A percentile compares a stretch with the other conserved stretches of the same genome.
These are phyloP conservation scores for Schizochytrium sp. DNA, from an alignment of 108 stramenopile genomes.

Conservation along the genomic window DNA sequence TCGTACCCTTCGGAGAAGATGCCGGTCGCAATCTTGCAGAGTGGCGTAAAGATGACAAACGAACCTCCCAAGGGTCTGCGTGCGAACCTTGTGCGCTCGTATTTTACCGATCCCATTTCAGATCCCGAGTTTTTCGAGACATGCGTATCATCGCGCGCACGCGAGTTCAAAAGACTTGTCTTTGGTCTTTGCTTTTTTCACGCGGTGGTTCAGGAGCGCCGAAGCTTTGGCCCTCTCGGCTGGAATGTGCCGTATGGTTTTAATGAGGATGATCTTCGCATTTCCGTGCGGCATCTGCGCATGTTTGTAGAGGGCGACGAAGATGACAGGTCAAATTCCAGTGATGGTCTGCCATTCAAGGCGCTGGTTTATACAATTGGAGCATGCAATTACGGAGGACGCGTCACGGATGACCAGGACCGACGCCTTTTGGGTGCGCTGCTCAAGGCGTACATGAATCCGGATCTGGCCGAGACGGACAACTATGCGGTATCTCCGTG, in stretches of 20 bases:
- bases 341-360: slow-evolving; percentile 43
- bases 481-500: slow-evolving; percentile 35
- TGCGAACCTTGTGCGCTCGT: slow-evolving; percentile 47
- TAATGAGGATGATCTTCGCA: slow-evolving; percentile 47
- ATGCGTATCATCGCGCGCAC: not conserved
- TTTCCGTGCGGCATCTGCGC: slow-evolving; percentile 48
- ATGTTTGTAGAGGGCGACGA: slow-evolving; percentile 54
- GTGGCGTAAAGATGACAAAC: slow-evolving; percentile 60
- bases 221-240: slow-evolving; percentile 55
- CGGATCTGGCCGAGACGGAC: slow-evolving; percentile 24
- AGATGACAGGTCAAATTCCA: no score
- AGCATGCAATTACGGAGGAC: slow-evolving; percentile 62
- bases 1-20: slow-evolving; percentile 50
- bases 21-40: slow-evolving; percentile 57
- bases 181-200: slow-evolving; percentile 63
- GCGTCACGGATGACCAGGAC: slow-evolving; percentile 65
- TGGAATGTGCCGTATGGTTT: slow-evolving; percentile 66
- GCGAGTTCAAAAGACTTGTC: slow-evolving; percentile 52
- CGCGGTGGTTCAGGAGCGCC: slow-evolving; percentile 47
- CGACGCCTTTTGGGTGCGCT: slow-evolving; percentile 49
- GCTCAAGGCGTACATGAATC: slow-evolving; percentile 45
- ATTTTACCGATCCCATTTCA: slow-evolving; percentile 17
- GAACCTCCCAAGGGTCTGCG: slow-evolving; percentile 61
- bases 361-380: slow-evolving; percentile 54
- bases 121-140: slow-evolving; percentile 34